Evolutionary conservation across 2,329 filamentous ascomycete genomes (phyloP).

Genomic region (Anthostomella pinea): DNA sequence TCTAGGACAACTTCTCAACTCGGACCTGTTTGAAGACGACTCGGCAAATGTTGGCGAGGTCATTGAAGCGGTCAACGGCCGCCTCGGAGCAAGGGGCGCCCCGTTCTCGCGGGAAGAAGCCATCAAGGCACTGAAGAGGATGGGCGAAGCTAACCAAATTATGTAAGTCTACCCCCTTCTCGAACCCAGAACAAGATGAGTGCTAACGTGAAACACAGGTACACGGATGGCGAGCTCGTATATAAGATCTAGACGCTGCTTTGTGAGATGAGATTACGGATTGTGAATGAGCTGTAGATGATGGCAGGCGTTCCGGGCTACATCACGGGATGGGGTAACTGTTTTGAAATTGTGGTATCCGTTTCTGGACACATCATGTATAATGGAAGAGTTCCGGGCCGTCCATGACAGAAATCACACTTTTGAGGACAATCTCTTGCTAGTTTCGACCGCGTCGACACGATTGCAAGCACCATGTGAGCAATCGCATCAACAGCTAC

Average conservation of each 20-base stretch:
- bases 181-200: background rate
- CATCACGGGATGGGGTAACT: no score
- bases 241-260: slow-evolving; percentile 29
- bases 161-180: slow-evolving; percentile 65
- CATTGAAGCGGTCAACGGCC: slow-evolving; percentile 74
- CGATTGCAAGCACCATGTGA: no score
- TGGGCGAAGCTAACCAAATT: slow-evolving; percentile 83
- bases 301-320: slow-evolving; percentile 9
- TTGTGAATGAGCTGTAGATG: slow-evolving; percentile 8
- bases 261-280: slow-evolving; percentile 3
- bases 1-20: slow-evolving; percentile 79
- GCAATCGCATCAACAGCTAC: no score
- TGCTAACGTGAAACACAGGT: slow-evolving; percentile 26
- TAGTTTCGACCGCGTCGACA: no score
- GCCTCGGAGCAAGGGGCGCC: slow-evolving; percentile 54
- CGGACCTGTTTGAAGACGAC: slow-evolving; percentile 83
- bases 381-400: no score
- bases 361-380: no score
- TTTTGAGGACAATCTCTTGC: no score
- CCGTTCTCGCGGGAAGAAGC: slow-evolving; percentile 72
- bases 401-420: no score
- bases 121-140: slow-evolving; percentile 69
- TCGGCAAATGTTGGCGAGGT: slow-evolving; percentile 73
- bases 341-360: no score
- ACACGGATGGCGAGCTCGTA: slow-evolving; percentile 33